A percentile compares a stretch with the other conserved stretches of the same genome.
phyloP scores from a whole-genome alignment of 2,329 filamentous ascomycete species.

The Lachnellula occidentalis region DNA sequence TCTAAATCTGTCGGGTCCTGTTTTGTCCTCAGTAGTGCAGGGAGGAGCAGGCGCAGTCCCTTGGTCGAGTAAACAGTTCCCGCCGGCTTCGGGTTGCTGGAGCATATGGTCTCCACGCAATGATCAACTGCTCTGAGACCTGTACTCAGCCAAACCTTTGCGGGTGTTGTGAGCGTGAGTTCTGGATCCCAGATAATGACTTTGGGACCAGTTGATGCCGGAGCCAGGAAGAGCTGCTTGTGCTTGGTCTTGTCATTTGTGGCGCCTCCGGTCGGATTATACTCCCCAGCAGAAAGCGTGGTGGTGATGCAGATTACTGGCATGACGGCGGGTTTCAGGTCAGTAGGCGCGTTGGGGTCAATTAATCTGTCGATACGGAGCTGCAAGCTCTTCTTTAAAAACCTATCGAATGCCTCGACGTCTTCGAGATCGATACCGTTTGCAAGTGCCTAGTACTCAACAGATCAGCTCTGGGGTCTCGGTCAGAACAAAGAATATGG shows the following conservation, averaged over 20 bases:
- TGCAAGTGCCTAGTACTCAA: slow-evolving; percentile 34
- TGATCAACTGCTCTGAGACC: slow-evolving; percentile 51
- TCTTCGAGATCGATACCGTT: slow-evolving; percentile 32
- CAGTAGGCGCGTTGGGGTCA: not conserved
- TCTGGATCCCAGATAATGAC: slow-evolving; percentile 51
- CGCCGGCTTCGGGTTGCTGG: slow-evolving; percentile 21
- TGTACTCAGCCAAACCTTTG: slow-evolving; percentile 48
- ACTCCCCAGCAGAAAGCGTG: slow-evolving; percentile 35
- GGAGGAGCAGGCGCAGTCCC: slow-evolving; percentile 38
- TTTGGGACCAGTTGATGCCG: slow-evolving; percentile 24
- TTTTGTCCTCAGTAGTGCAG: slow-evolving; percentile 38
- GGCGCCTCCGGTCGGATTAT: slow-evolving; percentile 32
- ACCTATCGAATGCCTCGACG: not conserved
- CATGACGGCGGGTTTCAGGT: slow-evolving; percentile 7
- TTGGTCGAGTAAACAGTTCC: slow-evolving; percentile 34
- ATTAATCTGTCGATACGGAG: not conserved
- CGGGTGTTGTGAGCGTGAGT: slow-evolving; percentile 43
- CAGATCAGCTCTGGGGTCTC: not conserved
- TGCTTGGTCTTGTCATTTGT: slow-evolving; percentile 24
- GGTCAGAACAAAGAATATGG: not conserved
- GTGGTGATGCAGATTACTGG: slow-evolving; percentile 35
- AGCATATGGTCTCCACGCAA: slow-evolving; percentile 49
- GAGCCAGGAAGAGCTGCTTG: slow-evolving; percentile 25
- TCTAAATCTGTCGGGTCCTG: slow-evolving; percentile 33
- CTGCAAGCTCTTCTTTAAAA: not conserved